Evolutionary conservation across 139 green algal genomes (phyloP), one percentile per base, ranked within the genome.

Genomic region (Closterium sp.): DNA sequence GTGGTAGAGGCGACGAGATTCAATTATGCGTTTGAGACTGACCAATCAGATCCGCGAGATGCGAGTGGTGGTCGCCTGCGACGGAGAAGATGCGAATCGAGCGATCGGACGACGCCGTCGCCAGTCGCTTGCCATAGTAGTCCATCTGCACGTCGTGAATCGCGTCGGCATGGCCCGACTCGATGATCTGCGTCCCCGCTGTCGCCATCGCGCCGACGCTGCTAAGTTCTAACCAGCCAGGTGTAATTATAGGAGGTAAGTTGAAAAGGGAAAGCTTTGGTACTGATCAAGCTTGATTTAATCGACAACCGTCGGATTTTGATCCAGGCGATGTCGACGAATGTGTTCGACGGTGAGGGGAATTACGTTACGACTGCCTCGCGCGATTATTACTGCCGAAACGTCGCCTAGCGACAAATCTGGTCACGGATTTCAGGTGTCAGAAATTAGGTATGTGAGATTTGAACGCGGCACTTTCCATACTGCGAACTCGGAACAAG

Each of bases 121-220:
- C 98, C 0, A 99, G 89, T 0, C 97, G 95, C 42, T 97, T 96
- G 24, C 98, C 98, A 90, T 99, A 99, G 86, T 99, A 99, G 84
- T 99, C 98, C 17, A 99, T 96, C 94, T 98, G 97, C 0, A 96
- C 96, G 91, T 99, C 98, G 92, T 99, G 97, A 13, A 99, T 96
- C 91, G 96, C 96, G 92, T 99, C 98, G 1, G 70, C 34, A 91
- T 99, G 98, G 4, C 97, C 97, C 4, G 90, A 96, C 62, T 99
- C 97, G 92, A 99, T 98, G n/a, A 29, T 87, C 29, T 93, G 86
- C 86, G 62, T 79, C 11, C 62, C 27, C 38, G 90, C 38, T n/a
- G 85, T 17, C 21, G 28, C 34, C 90, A 92, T 92, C 19, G 62
- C 17, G 62, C 62, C 62, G 62, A 27, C 19, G 62, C 10, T 70